phyloP scores from a whole-genome alignment of 2,329 filamentous ascomycete genomes.

The Aspergillus versicolor region DNA sequence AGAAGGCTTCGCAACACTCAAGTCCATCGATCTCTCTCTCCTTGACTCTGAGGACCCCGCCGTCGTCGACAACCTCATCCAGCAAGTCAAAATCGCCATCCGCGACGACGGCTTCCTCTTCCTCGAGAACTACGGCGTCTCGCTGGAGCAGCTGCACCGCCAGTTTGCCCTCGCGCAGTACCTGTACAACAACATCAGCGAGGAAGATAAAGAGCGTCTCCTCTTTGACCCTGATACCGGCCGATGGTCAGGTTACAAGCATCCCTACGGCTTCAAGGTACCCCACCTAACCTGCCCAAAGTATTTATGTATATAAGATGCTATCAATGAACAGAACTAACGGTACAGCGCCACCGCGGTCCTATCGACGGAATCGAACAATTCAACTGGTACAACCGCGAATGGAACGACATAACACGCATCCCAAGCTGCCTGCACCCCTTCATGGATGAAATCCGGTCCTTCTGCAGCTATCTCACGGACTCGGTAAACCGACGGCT shows the following conservation, averaged over 20 bases:
- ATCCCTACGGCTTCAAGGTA: constrained; percentile 48
- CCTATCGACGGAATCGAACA: constrained; percentile 53
- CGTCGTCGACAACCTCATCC: constrained; percentile 45
- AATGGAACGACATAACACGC: constrained; percentile 44
- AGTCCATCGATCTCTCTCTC: constrained; percentile 46
- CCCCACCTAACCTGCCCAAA: background rate
- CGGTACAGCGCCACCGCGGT: constrained; percentile 42
- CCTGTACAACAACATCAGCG: constrained; percentile 50
- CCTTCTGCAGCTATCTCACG: constrained; percentile 50
- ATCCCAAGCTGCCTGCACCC: constrained; percentile 49
- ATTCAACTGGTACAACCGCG: constrained; percentile 54
- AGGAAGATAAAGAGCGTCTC: constrained; percentile 51
- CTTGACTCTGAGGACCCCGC: constrained; percentile 44
- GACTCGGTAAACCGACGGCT: constrained; percentile 49
- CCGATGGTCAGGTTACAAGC: constrained; percentile 54
- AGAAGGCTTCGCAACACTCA: constrained; percentile 45
- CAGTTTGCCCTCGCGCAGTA: constrained; percentile 54
- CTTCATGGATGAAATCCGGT: constrained; percentile 52
- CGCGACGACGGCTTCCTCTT: constrained; percentile 49
- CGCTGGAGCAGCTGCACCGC: constrained; percentile 49
- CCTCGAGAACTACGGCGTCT: constrained; percentile 53
- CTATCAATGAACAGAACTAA: no score
- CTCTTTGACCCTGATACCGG: constrained; percentile 51
- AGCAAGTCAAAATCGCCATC: constrained; percentile 45
- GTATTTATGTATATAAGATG: no score